Percentiles rank a stretch among this genome's conserved stretches.
phyloP scores from a whole-genome alignment of 805 yeast genomes.

The Wickerhamomyces ciferrii region DNA sequence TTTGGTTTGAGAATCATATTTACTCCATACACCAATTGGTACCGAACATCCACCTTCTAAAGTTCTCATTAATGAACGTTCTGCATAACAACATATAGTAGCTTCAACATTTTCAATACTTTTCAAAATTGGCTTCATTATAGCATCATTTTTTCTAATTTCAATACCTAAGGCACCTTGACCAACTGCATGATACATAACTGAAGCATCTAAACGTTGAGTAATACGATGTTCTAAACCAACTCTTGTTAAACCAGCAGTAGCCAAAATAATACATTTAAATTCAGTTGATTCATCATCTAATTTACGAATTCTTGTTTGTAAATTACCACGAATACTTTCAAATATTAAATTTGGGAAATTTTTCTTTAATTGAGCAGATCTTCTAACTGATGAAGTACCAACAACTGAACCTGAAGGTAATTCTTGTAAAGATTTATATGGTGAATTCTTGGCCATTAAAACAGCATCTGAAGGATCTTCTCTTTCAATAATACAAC shows the following conservation, averaged over 20 bases:
- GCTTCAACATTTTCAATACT: conserved; percentile 63
- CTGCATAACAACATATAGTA: conserved; percentile 78
- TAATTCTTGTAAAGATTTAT: conserved; percentile 61
- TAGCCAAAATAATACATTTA: conserved; percentile 79
- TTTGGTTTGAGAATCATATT: conserved; percentile 40
- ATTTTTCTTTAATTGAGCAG: conserved; percentile 79
- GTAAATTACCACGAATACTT: conserved; percentile 79
- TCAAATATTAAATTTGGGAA: conserved; percentile 77
- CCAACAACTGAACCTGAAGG: conserved; percentile 89
- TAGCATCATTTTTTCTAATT: conserved; percentile 64
- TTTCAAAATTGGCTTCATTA: conserved; percentile 52
- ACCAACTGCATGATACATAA: conserved; percentile 96
- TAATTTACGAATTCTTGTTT: conserved; percentile 75
- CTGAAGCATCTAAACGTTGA: conserved; percentile 59
- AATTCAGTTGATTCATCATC: conserved; percentile 65
- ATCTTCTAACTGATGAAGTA: conserved; percentile 89
- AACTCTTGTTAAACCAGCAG: conserved; percentile 82
- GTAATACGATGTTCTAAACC: conserved; percentile 76
- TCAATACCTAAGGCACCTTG: conserved; percentile 97
- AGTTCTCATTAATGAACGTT: conserved; percentile 78
- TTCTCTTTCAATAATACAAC: conserved; percentile 79
- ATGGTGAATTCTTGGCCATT: conserved; percentile 62
- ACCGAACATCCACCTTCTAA: conserved; percentile 98
- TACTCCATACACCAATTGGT: conserved; percentile 86
- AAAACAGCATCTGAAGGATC: conserved; percentile 93